A percentile compares a stretch with the other conserved stretches of the same genome.
phyloP scores from a whole-genome alignment of 23 red algal species.

The Gracilaria caudata region DNA sequence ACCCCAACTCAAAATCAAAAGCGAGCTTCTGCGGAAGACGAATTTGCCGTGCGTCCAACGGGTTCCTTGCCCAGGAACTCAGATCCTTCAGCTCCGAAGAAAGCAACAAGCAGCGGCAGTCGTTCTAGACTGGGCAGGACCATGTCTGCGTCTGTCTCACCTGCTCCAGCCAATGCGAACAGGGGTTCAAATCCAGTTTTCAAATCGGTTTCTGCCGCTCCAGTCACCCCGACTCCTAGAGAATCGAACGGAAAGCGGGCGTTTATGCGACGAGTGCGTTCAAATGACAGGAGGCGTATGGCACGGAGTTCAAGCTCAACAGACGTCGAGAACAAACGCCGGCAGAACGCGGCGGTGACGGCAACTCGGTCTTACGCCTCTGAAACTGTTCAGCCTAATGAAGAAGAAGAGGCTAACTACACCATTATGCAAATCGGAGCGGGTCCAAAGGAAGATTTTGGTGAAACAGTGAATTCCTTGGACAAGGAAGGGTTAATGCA shows the following conservation, averaged over 20 bases:
- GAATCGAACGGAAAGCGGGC: constrained; percentile 53
- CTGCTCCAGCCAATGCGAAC: constrained; percentile 1
- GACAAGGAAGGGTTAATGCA: constrained; percentile 61
- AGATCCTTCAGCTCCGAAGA: constrained; percentile 22
- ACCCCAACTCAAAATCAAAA: not conserved
- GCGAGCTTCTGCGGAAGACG: constrained; percentile 4
- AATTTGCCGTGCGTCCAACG: constrained; percentile 20
- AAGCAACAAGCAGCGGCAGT: constrained; percentile 5
- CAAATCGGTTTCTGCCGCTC: constrained; percentile 23
- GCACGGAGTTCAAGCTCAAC: constrained; percentile 63
- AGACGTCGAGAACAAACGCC: constrained; percentile 56
- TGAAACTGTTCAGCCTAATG: constrained; percentile 1
- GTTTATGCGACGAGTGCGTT: constrained; percentile 67
- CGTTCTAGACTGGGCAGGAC: constrained; percentile 31
- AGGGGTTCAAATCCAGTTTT: constrained; percentile 2
- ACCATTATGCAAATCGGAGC: constrained; percentile 51
- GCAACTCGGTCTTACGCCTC: constrained; percentile 38
- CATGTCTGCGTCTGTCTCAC: constrained; percentile 48
- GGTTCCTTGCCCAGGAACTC: constrained; percentile 13
- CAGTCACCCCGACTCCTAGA: not conserved
- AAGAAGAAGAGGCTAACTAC: constrained; percentile 30
- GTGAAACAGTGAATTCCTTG: constrained; percentile 27
- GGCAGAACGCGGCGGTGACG: constrained; percentile 9
- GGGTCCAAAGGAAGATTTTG: constrained; percentile 45
- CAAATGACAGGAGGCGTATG: constrained; percentile 52